Evolutionary conservation across 768 basidiomycete species (phyloP), one percentile per base, ranked within the genome.

Genomic region (Serendipita indica): DNA sequence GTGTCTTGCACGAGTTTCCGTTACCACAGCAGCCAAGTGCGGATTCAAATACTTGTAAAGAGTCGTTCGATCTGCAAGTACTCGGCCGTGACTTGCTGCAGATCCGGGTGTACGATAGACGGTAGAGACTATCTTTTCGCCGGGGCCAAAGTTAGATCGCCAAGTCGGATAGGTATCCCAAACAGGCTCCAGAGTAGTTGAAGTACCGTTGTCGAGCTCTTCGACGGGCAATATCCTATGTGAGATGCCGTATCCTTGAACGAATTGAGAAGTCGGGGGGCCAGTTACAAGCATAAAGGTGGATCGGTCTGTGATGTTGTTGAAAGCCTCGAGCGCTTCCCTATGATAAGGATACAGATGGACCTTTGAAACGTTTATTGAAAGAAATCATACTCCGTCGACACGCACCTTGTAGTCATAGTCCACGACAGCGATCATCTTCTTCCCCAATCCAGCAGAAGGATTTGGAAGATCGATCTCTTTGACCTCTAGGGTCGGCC

Each of bases 11-110:
- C 62, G 46, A 16, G 73, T 67, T 13, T 73, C 69, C 3, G 89
- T 89, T 30, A 84, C 70, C 34, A 89, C 73, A 5, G 80, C 78
- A 52, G 84, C 74, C 33, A 92, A 64, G 64, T 89, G 81, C 5
- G 84, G 85, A 67, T 94, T 94, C 61, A 97, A 76, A 66, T 96
- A 94, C 71, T 97, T 97, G 75, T 96, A 94, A 60, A 97, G 68
- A 32, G 91, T 92, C 34, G 81, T 82, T 57, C 91, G 80, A 69
- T 93, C 85, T 2, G 88, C 92, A 3, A 89, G 73, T 3, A 94
- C 90, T 64, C 83, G 83, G 3, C 93, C 94, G 30, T 84, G 70
- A 1, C 83, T 86, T 0, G 92, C 90, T 33, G 89, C 72, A 0
- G 80, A 78, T 16, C 65, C 69, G 37, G 59, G 57, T 57, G 30